Evolutionary conservation across 2,329 filamentous ascomycete species (phyloP).

Genomic region (Xylogone sp.): DNA sequence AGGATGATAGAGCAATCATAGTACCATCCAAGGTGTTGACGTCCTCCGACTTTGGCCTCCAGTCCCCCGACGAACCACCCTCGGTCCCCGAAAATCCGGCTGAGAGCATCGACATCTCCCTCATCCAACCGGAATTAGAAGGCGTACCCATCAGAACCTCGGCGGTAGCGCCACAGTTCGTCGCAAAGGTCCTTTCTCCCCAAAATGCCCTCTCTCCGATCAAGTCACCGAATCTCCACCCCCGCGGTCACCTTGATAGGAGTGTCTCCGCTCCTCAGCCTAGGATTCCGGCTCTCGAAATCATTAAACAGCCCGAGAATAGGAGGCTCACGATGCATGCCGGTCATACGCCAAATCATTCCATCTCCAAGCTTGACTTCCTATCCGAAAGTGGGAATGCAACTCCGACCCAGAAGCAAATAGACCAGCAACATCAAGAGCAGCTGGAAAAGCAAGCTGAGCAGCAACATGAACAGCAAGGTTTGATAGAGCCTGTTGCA

Average conservation of each 20-base stretch:
- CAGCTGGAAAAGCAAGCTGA: not conserved
- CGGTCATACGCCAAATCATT: conserved; percentile 59
- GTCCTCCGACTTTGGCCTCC: conserved; percentile 24
- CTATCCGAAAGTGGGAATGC: conserved; percentile 24
- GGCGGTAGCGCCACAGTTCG: conserved; percentile 37
- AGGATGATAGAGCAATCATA: conserved; percentile 21
- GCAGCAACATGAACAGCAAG: not conserved
- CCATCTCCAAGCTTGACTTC: conserved; percentile 43
- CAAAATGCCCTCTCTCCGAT: conserved; percentile 14
- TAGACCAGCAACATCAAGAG: not conserved
- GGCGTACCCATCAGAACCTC: conserved; percentile 53
- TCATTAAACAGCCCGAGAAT: conserved; percentile 33
- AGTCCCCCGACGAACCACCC: conserved; percentile 14
- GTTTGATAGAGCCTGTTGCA: not conserved
- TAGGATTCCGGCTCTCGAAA: conserved; percentile 10
- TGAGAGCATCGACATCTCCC: conserved; percentile 51
- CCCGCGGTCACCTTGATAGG: conserved; percentile 2
- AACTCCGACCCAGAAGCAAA: conserved; percentile 20
- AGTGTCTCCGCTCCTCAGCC: not conserved
- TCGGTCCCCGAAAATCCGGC: conserved; percentile 15
- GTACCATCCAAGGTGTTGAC: conserved; percentile 27
- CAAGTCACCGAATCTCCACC: conserved; percentile 18
- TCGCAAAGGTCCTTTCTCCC: conserved; percentile 24
- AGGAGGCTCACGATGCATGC: conserved; percentile 57
- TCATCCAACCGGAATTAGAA: conserved; percentile 56